These are phyloP conservation scores for Mallotus nudiflorus DNA, from an alignment of 345 rosid genomes.

Conservation along the genomic window DNA sequence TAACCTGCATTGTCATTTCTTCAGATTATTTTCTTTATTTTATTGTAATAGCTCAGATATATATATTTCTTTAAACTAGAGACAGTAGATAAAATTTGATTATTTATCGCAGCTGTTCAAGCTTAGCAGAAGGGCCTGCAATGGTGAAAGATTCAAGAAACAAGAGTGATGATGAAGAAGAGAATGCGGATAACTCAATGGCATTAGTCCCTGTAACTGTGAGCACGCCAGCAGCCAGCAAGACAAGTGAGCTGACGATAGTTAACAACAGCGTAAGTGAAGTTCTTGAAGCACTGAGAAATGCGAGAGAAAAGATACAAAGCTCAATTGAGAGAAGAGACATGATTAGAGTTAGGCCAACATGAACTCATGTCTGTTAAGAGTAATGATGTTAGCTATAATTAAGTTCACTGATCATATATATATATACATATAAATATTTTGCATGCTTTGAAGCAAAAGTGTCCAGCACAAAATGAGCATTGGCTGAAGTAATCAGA, in stretches of 20 bases:
- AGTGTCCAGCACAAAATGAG: neutral
- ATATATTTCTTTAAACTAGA: neutral
- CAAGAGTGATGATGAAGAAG: slow-evolving; percentile 17
- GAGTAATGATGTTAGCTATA: slow-evolving; percentile 14
- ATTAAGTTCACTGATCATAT: no score
- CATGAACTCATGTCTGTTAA: slow-evolving; percentile 23
- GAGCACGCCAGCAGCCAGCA: slow-evolving; percentile 15
- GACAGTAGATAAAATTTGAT: neutral
- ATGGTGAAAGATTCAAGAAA: slow-evolving; percentile 10
- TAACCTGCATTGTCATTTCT: neutral
- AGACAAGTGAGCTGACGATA: slow-evolving; percentile 26
- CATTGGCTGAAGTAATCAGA: neutral
- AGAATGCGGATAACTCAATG: slow-evolving; percentile 37
- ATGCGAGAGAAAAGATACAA: slow-evolving; percentile 42
- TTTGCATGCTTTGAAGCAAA: neutral
- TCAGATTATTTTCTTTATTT: neutral
- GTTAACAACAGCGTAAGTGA: slow-evolving; percentile 36
- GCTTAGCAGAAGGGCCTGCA: slow-evolving; percentile 8
- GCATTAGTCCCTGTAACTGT: slow-evolving; percentile 52
- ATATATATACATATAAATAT: no score
- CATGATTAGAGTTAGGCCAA: slow-evolving; percentile 37
- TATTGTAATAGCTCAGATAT: no score
- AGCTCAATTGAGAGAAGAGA: slow-evolving; percentile 37
- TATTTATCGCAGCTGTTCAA: slow-evolving; percentile 26
- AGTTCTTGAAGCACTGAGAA: slow-evolving; percentile 51